These are phyloP conservation scores for Coprinellus micaceus DNA, from an alignment of 768 basidiomycete genomes.

Conservation along the genomic window DNA sequence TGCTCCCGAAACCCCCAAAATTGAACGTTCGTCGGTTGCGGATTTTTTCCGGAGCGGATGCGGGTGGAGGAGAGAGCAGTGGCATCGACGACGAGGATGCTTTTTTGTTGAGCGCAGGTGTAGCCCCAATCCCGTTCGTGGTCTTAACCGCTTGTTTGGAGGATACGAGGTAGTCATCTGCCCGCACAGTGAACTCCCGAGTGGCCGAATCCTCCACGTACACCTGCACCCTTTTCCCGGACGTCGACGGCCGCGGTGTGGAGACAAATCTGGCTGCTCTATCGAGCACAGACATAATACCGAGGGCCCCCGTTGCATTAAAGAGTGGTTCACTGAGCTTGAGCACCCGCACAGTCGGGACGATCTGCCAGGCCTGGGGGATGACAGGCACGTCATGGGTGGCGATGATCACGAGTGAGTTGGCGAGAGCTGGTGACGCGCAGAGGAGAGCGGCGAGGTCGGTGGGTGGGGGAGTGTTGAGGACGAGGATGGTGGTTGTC, in stretches of 20 bases:
- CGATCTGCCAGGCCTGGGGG: slow-evolving; percentile 3
- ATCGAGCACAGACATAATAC: slow-evolving; percentile 38
- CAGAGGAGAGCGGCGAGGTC: slow-evolving; percentile 35
- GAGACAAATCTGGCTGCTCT: slow-evolving; percentile 35
- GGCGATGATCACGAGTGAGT: slow-evolving; percentile 38
- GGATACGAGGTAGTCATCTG: slow-evolving; percentile 14
- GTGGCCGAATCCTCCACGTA: slow-evolving; percentile 29
- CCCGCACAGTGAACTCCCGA: slow-evolving; percentile 31
- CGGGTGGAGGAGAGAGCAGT: slow-evolving; percentile 5
- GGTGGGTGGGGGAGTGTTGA: slow-evolving; percentile 33
- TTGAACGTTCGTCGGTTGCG: slow-evolving; percentile 2
- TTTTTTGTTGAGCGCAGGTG: background rate
- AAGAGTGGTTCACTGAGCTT: slow-evolving; percentile 30
- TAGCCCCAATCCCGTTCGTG: background rate
- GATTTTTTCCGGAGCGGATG: background rate
- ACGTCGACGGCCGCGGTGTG: background rate
- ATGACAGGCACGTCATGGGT: slow-evolving; percentile 25
- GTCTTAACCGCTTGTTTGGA: background rate
- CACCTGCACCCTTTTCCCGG: slow-evolving; percentile 22
- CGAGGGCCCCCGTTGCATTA: slow-evolving; percentile 34
- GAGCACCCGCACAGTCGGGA: slow-evolving; percentile 29
- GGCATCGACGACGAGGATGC: background rate
- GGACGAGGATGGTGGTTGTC: slow-evolving; percentile 28
- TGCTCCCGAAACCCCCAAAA: slow-evolving; percentile 1
- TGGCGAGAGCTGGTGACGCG: slow-evolving; percentile 26